Evolutionary conservation across 2,329 filamentous ascomycete species (phyloP).

Genomic region (Reticulascus tulasneorum): DNA sequence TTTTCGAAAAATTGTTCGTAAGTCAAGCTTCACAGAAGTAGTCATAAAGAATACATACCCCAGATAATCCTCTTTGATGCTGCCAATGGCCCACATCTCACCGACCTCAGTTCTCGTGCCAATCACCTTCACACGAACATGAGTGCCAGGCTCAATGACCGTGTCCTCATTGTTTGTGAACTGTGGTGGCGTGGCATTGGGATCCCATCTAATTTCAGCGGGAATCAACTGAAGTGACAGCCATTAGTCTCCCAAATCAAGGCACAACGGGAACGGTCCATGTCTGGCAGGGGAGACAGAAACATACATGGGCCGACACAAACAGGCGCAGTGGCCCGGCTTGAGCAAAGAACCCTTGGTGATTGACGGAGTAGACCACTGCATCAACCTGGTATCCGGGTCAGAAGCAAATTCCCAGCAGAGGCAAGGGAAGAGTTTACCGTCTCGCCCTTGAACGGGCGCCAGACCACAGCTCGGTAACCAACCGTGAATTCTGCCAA

Average conservation of each 20-base stretch:
- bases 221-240: constrained; percentile 70
- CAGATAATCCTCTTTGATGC: constrained; percentile 82
- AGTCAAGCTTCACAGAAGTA: constrained; percentile 2
- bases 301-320: constrained; percentile 74
- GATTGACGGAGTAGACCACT: constrained; percentile 85
- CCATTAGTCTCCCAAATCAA: constrained; percentile 17
- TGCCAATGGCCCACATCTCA: constrained; percentile 94
- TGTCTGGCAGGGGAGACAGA: constrained; percentile 10
- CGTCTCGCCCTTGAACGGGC: constrained; percentile 96
- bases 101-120: constrained; percentile 91
- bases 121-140: constrained; percentile 90
- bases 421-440: constrained; percentile 49
- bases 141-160: constrained; percentile 88
- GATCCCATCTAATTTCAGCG: constrained; percentile 86
- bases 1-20: constrained; percentile 7
- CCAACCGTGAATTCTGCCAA: constrained; percentile 91
- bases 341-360: constrained; percentile 85
- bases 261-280: background rate
- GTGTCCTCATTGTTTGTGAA: constrained; percentile 95
- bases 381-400: constrained; percentile 72
- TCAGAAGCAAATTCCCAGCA: constrained; percentile 14
- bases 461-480: constrained; percentile 95
- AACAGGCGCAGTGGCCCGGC: constrained; percentile 76
- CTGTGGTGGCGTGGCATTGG: constrained; percentile 92
- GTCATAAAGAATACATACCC: constrained; percentile 42